phyloP scores from a whole-genome alignment of 352 stramenopile species.

The Bremia lactucae region DNA sequence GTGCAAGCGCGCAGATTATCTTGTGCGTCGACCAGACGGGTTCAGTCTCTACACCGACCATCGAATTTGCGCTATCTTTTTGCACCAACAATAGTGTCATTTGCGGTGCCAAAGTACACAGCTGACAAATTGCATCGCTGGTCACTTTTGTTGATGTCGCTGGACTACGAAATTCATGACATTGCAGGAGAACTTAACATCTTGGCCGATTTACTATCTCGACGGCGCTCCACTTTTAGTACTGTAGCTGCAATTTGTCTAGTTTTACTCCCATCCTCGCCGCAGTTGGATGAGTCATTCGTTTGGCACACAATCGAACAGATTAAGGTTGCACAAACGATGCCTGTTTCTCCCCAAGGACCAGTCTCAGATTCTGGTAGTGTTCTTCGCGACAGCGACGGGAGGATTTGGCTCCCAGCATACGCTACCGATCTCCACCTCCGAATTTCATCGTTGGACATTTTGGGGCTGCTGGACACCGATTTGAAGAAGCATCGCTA shows the following conservation, averaged over 20 bases:
- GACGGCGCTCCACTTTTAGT: background rate
- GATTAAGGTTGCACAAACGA: background rate
- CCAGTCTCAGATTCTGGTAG: background rate
- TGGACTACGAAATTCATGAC: constrained; percentile 1
- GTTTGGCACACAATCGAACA: background rate
- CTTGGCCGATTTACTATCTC: background rate
- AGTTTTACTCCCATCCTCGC: background rate
- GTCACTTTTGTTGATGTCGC: constrained; percentile 1
- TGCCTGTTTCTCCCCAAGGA: background rate
- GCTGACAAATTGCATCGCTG: constrained; percentile 3
- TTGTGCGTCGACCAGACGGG: background rate
- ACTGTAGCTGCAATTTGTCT: too few species aligned
- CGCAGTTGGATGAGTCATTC: background rate
- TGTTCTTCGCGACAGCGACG: background rate
- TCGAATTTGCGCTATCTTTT: constrained; percentile 2
- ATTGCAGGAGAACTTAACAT: background rate
- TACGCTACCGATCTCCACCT: background rate
- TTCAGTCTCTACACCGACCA: constrained; percentile 3
- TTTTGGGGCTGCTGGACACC: background rate
- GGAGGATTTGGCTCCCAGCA: background rate
- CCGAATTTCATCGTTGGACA: background rate
- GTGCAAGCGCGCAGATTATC: constrained; percentile 2
- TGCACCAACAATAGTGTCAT: background rate
- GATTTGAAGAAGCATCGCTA: background rate
- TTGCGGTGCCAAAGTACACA: background rate